Evolutionary conservation across 345 rosid species (phyloP), one percentile per base, ranked within the genome.

Genomic region (Psidium guajava): DNA sequence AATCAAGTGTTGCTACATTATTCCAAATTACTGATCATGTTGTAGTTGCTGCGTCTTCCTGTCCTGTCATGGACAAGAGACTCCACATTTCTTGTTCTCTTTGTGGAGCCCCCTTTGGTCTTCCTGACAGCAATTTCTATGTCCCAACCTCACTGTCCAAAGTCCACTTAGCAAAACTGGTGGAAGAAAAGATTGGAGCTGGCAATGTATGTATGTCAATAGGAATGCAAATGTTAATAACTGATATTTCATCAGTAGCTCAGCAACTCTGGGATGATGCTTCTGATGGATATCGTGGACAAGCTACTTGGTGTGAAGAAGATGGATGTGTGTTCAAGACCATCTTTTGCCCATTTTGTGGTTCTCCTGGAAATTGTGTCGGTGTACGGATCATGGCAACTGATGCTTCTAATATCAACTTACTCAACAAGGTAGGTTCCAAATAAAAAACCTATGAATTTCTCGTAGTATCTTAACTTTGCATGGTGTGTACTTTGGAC

Each of bases 311-410:
- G 99, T 89, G 90, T 56, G 89, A 94, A 89, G 93, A 95, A 90
- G 99, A 97, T 89, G 98, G 98, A 32, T 97, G 98, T 88, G 98
- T 95, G 84, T 96, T 91, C 92, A 92, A 88, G 84, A 91, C 91
- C 54, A 88, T 95, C 80, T 91, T 85, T 85, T 95, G 99, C 87
- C 97, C 99, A 77, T 97, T 92, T 91, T 97, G 99, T 88, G 91
- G 84, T 81, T 80, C 59, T 83, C 91, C 93, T 36, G 85, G 85
- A 87, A 91, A 90, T 56, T 93, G 95, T 85, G 94, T 95, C 40
- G 99, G 98, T 59, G 98, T 92, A 40, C 94, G 92, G 89, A 88
- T 95, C 87, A 90, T 94, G 91, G 98, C 98, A 85, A 91, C 98
- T 64, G 94, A 96, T 91, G 92, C 96, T 87, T 91, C 93, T 55